Conservation (phyloP, 768 basidiomycete species). For the Cystofilobasidium capitatum region DNA sequence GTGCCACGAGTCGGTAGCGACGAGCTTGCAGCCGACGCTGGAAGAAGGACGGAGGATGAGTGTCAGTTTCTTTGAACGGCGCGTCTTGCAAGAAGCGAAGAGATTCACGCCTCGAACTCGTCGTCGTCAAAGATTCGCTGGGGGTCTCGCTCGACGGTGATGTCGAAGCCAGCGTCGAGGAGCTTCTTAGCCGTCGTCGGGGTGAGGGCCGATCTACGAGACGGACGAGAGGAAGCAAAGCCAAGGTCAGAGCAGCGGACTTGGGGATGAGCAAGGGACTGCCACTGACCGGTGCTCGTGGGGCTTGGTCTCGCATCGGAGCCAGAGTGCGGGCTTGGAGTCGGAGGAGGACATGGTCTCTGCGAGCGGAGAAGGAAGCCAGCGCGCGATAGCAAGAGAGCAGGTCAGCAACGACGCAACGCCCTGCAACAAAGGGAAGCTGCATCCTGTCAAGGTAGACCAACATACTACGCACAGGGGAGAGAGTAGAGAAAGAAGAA, state of each 20-base stretch:
- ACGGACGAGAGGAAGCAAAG: neutral
- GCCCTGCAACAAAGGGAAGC: constrained; percentile 33
- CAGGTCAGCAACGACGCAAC: constrained; percentile 21
- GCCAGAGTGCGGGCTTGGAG: constrained; percentile 52
- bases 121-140: constrained; percentile 88
- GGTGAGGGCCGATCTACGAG: constrained; percentile 60
- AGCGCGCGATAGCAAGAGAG: neutral
- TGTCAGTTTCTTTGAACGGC: too few species aligned
- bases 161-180: constrained; percentile 78
- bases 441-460: neutral
- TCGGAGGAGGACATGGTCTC: constrained; percentile 40
- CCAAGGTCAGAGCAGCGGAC: too few species aligned
- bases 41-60: neutral
- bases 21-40: constrained; percentile 84
- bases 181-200: constrained; percentile 81
- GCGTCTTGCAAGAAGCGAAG: neutral
- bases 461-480: neutral
- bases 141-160: constrained; percentile 83
- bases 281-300: constrained; percentile 72
- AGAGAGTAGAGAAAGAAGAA: neutral
- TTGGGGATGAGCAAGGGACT: too few species aligned
- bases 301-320: constrained; percentile 92
- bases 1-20: constrained; percentile 73
- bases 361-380: constrained; percentile 90
- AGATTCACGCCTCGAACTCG: constrained; percentile 80